These are phyloP conservation scores for Fusarium nodosum DNA, from an alignment of 2,329 filamentous ascomycete species.

Conservation along the genomic window DNA sequence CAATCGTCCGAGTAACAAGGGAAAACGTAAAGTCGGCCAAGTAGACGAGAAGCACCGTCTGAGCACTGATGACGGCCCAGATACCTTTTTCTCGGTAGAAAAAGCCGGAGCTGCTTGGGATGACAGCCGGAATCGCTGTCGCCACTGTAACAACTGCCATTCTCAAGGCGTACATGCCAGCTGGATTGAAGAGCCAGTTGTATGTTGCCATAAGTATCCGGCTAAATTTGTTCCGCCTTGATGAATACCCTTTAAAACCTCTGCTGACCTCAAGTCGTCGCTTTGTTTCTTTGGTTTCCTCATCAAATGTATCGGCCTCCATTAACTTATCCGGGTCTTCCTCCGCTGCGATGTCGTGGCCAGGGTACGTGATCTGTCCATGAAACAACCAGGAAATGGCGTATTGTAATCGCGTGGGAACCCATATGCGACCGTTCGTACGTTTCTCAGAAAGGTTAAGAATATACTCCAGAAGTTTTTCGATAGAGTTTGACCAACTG, in stretches of 20 bases:
- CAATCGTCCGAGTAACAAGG: conserved; percentile 57
- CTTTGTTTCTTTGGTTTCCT: conserved; percentile 54
- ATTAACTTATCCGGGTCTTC: conserved; percentile 27
- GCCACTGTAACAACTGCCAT: conserved; percentile 63
- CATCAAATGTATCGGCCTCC: conserved; percentile 50
- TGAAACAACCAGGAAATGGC: conserved; percentile 57
- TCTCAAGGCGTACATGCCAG: conserved; percentile 62
- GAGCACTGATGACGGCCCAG: conserved; percentile 66
- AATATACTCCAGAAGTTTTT: conserved; percentile 56
- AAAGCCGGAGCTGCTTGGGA: conserved; percentile 62
- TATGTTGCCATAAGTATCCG: conserved; percentile 51
- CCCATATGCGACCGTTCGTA: conserved; percentile 57
- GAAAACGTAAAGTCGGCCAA: conserved; percentile 65
- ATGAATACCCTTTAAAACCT: conserved; percentile 30
- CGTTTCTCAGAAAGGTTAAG: conserved; percentile 55
- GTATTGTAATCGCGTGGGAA: conserved; percentile 58
- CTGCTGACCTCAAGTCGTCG: conserved; percentile 56
- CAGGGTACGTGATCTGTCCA: conserved; percentile 36
- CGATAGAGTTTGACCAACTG: conserved; percentile 45
- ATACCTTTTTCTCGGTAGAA: conserved; percentile 66
- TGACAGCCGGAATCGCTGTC: conserved; percentile 57
- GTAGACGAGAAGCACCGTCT: conserved; percentile 63
- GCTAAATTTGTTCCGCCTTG: conserved; percentile 40
- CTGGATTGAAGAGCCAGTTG: conserved; percentile 59
- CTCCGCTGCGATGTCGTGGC: conserved; percentile 37